Conservation (phyloP, 2,329 filamentous ascomycete genomes). For the Penicillium fuscoglaucum region DNA sequence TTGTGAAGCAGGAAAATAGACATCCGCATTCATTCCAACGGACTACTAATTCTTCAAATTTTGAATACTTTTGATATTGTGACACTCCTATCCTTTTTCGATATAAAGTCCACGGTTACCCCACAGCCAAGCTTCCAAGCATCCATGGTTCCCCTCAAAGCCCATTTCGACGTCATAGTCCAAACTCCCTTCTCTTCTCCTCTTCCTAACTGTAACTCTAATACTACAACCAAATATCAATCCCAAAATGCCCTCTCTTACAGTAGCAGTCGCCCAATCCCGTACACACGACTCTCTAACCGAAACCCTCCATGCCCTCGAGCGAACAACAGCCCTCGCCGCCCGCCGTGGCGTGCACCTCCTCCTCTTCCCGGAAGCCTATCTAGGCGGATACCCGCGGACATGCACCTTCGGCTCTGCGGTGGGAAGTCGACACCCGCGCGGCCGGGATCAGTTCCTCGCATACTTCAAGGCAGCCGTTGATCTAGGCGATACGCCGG, state of each 20-base stretch:
- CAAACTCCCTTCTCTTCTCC: not conserved
- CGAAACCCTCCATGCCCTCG: constrained; percentile 62
- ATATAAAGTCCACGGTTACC: not conserved
- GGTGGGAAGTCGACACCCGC: constrained; percentile 66
- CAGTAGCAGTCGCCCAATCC: constrained; percentile 5
- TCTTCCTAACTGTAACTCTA: not conserved
- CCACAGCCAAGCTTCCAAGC: not conserved
- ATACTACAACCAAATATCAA: not conserved
- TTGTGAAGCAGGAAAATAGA: too few relatives aligned
- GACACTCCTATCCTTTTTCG: not conserved
- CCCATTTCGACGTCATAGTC: not conserved
- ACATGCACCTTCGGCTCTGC: constrained; percentile 73
- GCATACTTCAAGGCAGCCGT: constrained; percentile 51
- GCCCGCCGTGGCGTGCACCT: constrained; percentile 62
- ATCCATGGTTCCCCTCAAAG: not conserved
- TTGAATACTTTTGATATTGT: too few relatives aligned
- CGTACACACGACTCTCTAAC: not conserved
- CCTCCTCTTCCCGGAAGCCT: constrained; percentile 87
- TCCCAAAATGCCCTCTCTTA: constrained; percentile 2
- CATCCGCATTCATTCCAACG: too few relatives aligned
- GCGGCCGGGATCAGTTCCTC: constrained; percentile 80
- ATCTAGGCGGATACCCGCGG: constrained; percentile 90
- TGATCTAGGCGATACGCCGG: constrained; percentile 1
- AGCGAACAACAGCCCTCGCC: constrained; percentile 62
- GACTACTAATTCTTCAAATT: too few relatives aligned